Percentiles rank a stretch among this genome's conserved stretches.
Evolutionary conservation across 1,284 basidiomycete genomes (phyloP).

Genomic region (Schizopora paradoxa): DNA sequence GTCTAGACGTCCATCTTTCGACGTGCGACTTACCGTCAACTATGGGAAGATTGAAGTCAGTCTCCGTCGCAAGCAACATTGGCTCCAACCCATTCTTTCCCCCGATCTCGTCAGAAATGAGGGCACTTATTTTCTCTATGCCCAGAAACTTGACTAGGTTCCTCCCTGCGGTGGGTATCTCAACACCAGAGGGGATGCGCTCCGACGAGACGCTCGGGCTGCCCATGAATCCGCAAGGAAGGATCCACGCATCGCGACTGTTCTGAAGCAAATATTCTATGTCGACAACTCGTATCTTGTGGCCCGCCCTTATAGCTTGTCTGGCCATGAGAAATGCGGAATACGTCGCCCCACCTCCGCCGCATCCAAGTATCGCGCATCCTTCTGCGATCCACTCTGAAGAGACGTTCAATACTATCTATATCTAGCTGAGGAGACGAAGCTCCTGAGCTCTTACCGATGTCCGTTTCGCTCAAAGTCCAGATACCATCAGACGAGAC

Average conservation of each 20-base stretch:
- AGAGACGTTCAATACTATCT: background rate
- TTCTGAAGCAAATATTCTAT: constrained; percentile 31
- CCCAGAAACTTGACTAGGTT: constrained; percentile 33
- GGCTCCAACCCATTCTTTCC: constrained; percentile 55
- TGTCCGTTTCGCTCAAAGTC: constrained; percentile 35
- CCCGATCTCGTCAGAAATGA: constrained; percentile 49
- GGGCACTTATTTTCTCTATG: constrained; percentile 32
- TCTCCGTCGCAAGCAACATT: constrained; percentile 37
- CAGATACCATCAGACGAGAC: constrained; percentile 31
- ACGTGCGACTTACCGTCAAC: constrained; percentile 29
- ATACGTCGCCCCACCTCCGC: constrained; percentile 50
- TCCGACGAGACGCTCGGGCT: constrained; percentile 40
- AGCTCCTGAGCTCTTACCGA: constrained; percentile 20
- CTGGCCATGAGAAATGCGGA: constrained; percentile 42
- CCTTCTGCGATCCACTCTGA: constrained; percentile 49
- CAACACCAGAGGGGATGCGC: constrained; percentile 20
- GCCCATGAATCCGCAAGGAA: constrained; percentile 43
- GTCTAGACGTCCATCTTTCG: constrained; percentile 21
- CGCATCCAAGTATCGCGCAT: constrained; percentile 48
- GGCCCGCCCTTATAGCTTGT: constrained; percentile 43
- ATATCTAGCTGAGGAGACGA: background rate
- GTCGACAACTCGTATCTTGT: constrained; percentile 38
- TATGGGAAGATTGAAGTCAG: constrained; percentile 31
- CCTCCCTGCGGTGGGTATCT: constrained; percentile 34
- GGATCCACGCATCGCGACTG: constrained; percentile 27